Conservation (phyloP, 2,329 filamentous ascomycete genomes). For the Ophiostoma perfectum region DNA sequence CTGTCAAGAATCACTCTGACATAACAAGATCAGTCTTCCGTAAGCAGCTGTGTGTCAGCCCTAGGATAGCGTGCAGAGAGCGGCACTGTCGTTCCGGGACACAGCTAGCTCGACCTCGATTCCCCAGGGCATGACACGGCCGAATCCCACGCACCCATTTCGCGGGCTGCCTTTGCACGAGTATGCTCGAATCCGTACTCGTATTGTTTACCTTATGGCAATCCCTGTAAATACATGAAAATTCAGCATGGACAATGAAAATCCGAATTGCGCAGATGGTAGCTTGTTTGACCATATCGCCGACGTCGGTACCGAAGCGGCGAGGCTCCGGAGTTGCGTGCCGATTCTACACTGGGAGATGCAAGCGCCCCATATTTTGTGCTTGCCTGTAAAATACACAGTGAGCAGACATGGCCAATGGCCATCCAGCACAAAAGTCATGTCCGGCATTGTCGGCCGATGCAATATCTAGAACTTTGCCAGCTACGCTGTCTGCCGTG, state of each 20-base stretch:
- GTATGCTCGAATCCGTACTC: too few species aligned
- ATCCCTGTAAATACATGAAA: background rate
- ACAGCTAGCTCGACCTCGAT: background rate
- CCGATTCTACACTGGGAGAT: background rate
- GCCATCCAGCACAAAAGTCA: background rate
- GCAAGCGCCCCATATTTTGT: background rate
- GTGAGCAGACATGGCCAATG: background rate
- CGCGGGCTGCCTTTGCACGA: too few species aligned
- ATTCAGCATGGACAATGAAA: background rate
- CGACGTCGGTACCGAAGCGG: conserved; percentile 9
- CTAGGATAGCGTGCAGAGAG: background rate
- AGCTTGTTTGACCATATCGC: background rate
- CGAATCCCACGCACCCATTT: conserved; percentile 4
- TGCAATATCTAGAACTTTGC: background rate
- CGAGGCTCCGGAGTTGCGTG: background rate
- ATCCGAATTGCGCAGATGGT: background rate
- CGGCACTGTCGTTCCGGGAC: background rate
- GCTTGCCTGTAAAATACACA: background rate
- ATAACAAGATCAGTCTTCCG: too few species aligned
- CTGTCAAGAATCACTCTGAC: too few species aligned
- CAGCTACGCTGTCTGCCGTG: background rate
- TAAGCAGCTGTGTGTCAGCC: background rate
- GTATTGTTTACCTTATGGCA: too few species aligned
- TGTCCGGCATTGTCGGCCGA: background rate
- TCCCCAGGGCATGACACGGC: background rate